Evolutionary conservation across 441 rosid genomes (phyloP).

Genomic region (Gossypium trilobum): DNA sequence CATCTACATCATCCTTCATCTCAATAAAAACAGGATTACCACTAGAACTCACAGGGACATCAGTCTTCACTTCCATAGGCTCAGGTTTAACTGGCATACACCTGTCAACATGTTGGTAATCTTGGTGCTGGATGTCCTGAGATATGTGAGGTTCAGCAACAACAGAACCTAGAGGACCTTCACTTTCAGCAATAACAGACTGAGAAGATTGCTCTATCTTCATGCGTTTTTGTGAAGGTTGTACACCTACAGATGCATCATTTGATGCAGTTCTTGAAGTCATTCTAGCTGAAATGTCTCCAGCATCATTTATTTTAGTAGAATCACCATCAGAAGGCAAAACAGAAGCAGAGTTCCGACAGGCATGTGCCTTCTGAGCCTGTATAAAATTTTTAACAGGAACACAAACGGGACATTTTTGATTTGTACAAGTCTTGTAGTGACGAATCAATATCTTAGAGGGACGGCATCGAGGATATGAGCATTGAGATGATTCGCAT

Average conservation of each 20-base stretch:
- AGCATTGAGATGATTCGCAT: slow-evolving; percentile 55
- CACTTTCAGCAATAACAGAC: slow-evolving; percentile 39
- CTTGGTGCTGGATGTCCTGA: slow-evolving; percentile 21
- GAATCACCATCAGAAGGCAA: slow-evolving; percentile 31
- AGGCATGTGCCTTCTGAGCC: slow-evolving; percentile 41
- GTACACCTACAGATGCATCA: slow-evolving; percentile 50
- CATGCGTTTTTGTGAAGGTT: slow-evolving; percentile 79
- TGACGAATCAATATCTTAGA: slow-evolving; percentile 69
- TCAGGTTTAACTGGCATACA: slow-evolving; percentile 48
- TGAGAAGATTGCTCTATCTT: slow-evolving; percentile 67
- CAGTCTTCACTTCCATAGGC: slow-evolving; percentile 55
- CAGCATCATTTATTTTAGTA: slow-evolving; percentile 37
- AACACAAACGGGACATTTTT: slow-evolving; percentile 85
- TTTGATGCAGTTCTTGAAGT: slow-evolving; percentile 35
- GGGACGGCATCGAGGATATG: slow-evolving; percentile 72
- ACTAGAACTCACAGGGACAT: slow-evolving; percentile 40
- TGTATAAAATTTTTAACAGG: slow-evolving; percentile 67
- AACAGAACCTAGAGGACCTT: slow-evolving; percentile 38
- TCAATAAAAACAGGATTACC: slow-evolving; percentile 43
- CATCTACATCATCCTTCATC: slow-evolving; percentile 42
- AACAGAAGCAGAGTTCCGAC: slow-evolving; percentile 33
- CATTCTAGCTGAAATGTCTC: slow-evolving; percentile 39
- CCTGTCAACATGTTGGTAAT: slow-evolving; percentile 29
- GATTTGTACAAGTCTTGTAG: slow-evolving; percentile 57
- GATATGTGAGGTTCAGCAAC: slow-evolving; percentile 36